Conservation (phyloP, 176 grass and related monocot genomes). For the Bromus sterilis region DNA sequence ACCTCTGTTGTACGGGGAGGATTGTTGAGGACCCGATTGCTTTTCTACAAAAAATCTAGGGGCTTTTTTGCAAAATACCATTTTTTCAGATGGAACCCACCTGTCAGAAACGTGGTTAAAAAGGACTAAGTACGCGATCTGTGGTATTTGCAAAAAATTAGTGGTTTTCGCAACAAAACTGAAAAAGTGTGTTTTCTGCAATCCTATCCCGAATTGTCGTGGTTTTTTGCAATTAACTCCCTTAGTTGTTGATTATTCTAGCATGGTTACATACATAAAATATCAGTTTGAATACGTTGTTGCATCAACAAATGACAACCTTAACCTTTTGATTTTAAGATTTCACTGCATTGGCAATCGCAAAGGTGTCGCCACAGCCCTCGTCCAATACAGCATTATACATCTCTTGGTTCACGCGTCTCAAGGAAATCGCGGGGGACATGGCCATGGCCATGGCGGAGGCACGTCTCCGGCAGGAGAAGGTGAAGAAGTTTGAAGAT, state of each 20-base stretch:
- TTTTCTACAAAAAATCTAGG: too few relatives aligned
- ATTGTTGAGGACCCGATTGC: too few relatives aligned
- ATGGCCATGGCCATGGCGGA: conserved; percentile 20
- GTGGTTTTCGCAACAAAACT: too few relatives aligned
- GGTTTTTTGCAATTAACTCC: too few relatives aligned
- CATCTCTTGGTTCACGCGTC: not conserved
- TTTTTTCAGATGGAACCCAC: too few relatives aligned
- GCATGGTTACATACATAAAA: not conserved
- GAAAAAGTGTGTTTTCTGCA: too few relatives aligned
- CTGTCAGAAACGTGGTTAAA: too few relatives aligned
- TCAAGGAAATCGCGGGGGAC: not conserved
- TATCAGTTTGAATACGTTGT: not conserved
- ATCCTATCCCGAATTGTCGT: too few relatives aligned
- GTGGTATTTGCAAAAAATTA: too few relatives aligned
- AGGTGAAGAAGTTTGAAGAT: conserved; percentile 72
- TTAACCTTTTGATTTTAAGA: not conserved
- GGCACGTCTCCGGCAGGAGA: conserved; percentile 32
- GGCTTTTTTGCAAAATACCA: too few relatives aligned
- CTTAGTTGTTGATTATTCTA: not conserved
- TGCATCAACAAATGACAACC: not conserved
- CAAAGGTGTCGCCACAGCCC: not conserved
- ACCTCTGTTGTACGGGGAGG: too few relatives aligned
- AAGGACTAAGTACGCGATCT: too few relatives aligned
- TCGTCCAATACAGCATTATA: not conserved
- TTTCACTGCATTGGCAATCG: not conserved